Conservation (phyloP, 768 basidiomycete genomes). For the Xerocomellus intermedius region DNA sequence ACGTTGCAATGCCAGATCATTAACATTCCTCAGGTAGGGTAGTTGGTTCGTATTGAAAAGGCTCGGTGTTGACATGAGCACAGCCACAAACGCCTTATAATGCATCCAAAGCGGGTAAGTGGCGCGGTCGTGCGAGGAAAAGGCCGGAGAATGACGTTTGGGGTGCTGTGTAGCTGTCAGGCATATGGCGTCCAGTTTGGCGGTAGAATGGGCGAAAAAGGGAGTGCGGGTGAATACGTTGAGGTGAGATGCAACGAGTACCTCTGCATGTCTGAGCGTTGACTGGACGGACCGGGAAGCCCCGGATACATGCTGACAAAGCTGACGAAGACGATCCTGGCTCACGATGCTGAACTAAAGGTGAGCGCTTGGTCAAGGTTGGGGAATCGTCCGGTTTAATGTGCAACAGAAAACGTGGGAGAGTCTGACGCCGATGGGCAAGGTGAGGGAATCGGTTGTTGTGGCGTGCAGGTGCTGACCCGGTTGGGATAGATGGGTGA, state of each 20-base stretch:
- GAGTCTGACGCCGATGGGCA: slow-evolving; percentile 80
- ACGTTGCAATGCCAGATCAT: slow-evolving; percentile 54
- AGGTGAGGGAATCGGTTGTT: slow-evolving; percentile 41
- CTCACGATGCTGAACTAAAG: slow-evolving; percentile 72
- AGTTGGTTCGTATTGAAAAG: background rate
- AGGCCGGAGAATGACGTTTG: slow-evolving; percentile 3
- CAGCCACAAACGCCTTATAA: slow-evolving; percentile 94
- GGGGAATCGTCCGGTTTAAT: background rate
- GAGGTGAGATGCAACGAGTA: slow-evolving; percentile 42
- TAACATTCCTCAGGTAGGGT: slow-evolving; percentile 81
- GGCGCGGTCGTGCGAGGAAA: background rate
- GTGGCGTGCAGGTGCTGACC: slow-evolving; percentile 18
- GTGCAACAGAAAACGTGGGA: slow-evolving; percentile 76
- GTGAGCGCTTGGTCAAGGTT: slow-evolving; percentile 34
- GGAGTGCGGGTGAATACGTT: slow-evolving; percentile 83
- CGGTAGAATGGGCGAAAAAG: slow-evolving; percentile 94
- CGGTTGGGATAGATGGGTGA: slow-evolving; percentile 69
- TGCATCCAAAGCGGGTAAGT: slow-evolving; percentile 84
- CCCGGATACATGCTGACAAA: slow-evolving; percentile 96
- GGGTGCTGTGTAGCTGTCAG: slow-evolving; percentile 62
- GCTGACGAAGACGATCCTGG: slow-evolving; percentile 80
- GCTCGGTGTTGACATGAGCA: background rate
- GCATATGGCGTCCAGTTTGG: slow-evolving; percentile 90
- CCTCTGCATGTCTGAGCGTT: background rate
- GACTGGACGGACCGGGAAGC: slow-evolving; percentile 36